These are phyloP conservation scores for Cercospora beticola DNA, from an alignment of 2,329 filamentous ascomycete genomes.

Conservation along the genomic window DNA sequence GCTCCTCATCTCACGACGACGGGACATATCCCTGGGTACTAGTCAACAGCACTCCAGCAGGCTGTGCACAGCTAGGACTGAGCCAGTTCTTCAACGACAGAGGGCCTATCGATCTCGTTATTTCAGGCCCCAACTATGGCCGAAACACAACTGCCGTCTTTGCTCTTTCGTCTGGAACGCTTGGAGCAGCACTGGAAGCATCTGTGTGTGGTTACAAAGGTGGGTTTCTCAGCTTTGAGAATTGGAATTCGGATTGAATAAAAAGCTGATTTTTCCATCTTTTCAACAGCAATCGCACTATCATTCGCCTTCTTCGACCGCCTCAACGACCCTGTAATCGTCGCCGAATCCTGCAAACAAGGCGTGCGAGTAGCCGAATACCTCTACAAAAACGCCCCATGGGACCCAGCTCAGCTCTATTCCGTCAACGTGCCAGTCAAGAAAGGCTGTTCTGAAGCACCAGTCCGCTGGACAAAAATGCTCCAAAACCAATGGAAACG, in stretches of 20 bases:
- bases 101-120: constrained; percentile 47
- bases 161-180: constrained; percentile 49
- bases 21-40: constrained; percentile 49
- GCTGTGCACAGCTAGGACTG: constrained; percentile 51
- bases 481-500: constrained; percentile 86
- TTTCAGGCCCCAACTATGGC: constrained; percentile 53
- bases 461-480: constrained; percentile 80
- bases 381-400: constrained; percentile 70
- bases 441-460: constrained; percentile 65
- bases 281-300: constrained; percentile 65
- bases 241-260: too few species aligned
- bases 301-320: constrained; percentile 87
- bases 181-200: constrained; percentile 53
- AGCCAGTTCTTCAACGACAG: constrained; percentile 49
- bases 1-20: constrained; percentile 30
- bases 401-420: constrained; percentile 66
- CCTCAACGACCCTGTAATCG: constrained; percentile 79
- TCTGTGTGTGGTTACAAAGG: constrained; percentile 46
- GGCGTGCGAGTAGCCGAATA: constrained; percentile 76
- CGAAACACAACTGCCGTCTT: constrained; percentile 54
- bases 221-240: background rate
- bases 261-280: background rate
- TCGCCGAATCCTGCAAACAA: constrained; percentile 72
- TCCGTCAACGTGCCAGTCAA: constrained; percentile 86
- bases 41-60: constrained; percentile 52